Base-by-base conservation (phyloP, 2,329 filamentous ascomycete genomes). In the Diaporthe ampelina region DNA sequence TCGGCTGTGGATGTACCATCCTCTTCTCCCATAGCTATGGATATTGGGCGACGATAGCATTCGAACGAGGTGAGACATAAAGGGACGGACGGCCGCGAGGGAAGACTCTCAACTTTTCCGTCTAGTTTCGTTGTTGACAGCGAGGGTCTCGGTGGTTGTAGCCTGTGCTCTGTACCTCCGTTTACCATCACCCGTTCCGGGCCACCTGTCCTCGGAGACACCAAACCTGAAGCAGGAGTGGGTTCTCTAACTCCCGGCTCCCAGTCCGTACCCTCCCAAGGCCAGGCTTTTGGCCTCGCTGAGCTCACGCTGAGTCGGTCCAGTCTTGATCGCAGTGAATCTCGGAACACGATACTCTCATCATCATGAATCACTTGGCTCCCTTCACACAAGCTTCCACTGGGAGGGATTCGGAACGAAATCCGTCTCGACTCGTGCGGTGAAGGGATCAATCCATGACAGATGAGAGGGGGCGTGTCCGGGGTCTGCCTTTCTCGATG, bases 381-480 rank as follows among this genome's bases (percentile, higher is more conserved):
- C 1, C 17, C 19, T 68, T 29, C 32, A 10, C 21, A 17, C 21
- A 52, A 17, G 15, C 32, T 68, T 11, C 32, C 11, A 9, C 32
- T 50, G 21, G 21, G 8, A 15, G 63, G 45, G 1, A 68, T 10
- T 37, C 32, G 54, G 48, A 68, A 68, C 1, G 63, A 54, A 3
- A 68, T 21, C 4, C 50, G 56, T 26, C 56, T 37, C 40, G 70
- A 56, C 3, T 73, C 50, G 9, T 54, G 35, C 7, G 50, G 45
- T 24, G 35, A 32, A 19, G 72, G 72, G 40, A 73, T 17, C 29
- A 73, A 43, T 8, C 54, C 75, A 43, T 75, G 73, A 29, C 26
- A 32, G 32, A n/a, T 19, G 75, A 63, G 24, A 70, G 74, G n/a
- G 40, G 75, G 40, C 5, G 65, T 54, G 15, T 11, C 29, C 35